Evolutionary conservation across 306 rosid species (phyloP).

Genomic region (Prunus mira): DNA sequence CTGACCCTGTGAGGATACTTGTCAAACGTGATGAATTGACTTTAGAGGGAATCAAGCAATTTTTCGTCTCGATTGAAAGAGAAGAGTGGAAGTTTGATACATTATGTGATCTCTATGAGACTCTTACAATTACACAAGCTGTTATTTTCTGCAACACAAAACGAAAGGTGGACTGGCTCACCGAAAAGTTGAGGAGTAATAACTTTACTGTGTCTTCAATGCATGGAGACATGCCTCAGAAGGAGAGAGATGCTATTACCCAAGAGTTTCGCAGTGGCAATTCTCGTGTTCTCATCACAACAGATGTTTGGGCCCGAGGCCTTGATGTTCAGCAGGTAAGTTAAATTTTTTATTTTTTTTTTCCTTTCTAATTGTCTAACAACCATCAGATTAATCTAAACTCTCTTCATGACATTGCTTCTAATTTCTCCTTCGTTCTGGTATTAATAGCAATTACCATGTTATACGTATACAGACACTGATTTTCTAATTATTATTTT

Average conservation of each 20-base stretch:
- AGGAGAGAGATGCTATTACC: constrained; percentile 91
- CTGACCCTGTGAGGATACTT: constrained; percentile 97
- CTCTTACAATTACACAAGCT: constrained; percentile 94
- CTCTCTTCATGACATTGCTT: neutral
- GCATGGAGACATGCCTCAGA: constrained; percentile 99
- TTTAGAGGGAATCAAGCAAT: constrained; percentile 97
- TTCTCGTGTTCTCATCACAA: constrained; percentile 92
- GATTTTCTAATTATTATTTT: too few species aligned
- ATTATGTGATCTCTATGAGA: constrained; percentile 92
- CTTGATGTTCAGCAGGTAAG: constrained; percentile 45
- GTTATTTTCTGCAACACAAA: constrained; percentile 96
- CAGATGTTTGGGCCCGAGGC: constrained; percentile 99
- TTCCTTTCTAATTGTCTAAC: neutral
- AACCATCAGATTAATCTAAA: neutral
- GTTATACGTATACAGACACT: too few species aligned
- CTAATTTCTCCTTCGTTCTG: too few species aligned
- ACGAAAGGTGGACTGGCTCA: constrained; percentile 98
- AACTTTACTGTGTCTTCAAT: constrained; percentile 91
- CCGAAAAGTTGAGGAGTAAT: constrained; percentile 90
- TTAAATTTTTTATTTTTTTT: neutral
- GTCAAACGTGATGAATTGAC: constrained; percentile 99
- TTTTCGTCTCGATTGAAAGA: constrained; percentile 92
- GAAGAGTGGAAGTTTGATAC: constrained; percentile 99
- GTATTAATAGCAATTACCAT: too few species aligned
- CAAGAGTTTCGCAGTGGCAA: constrained; percentile 76